A percentile compares a stretch with the other conserved stretches of the same genome.
Evolutionary conservation across 2,329 filamentous ascomycete species (phyloP).

Genomic region (Cordyceps fumosorosea): DNA sequence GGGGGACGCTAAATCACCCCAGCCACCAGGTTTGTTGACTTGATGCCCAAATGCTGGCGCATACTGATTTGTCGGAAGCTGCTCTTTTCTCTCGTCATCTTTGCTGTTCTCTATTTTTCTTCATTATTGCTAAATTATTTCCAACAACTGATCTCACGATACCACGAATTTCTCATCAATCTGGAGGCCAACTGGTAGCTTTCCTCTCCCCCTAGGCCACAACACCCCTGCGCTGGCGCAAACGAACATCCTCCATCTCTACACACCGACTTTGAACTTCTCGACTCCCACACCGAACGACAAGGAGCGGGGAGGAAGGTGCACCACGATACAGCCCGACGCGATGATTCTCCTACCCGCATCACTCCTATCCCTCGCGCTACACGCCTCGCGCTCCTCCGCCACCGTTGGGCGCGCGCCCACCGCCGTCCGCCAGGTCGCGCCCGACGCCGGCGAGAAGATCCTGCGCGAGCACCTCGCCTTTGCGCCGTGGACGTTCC

Average conservation of each 20-base stretch:
- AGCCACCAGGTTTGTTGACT: conserved; percentile 12
- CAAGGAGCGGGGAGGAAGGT: not conserved
- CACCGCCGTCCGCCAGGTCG: conserved; percentile 65
- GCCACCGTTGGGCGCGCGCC: conserved; percentile 34
- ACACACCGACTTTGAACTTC: not conserved
- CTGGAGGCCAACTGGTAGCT: not conserved
- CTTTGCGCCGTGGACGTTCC: conserved; percentile 31
- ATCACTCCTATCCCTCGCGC: conserved; percentile 40
- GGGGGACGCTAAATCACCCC: conserved; percentile 12
- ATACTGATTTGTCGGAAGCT: not conserved
- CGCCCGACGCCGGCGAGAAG: conserved; percentile 63
- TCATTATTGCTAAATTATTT: not conserved
- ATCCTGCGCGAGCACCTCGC: conserved; percentile 62
- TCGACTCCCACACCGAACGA: not conserved
- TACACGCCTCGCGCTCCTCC: conserved; percentile 26
- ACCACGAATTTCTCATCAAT: not conserved
- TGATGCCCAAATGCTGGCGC: not conserved
- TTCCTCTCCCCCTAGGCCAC: not conserved
- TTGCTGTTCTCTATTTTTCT: not conserved
- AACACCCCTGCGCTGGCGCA: not conserved
- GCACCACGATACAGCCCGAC: conserved; percentile 33
- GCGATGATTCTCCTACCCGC: conserved; percentile 33
- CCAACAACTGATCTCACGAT: not conserved
- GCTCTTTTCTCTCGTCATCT: not conserved
- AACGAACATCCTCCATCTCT: not conserved